Evolutionary conservation across 2,329 filamentous ascomycete genomes (phyloP).

Genomic region (Fusarium illudens): DNA sequence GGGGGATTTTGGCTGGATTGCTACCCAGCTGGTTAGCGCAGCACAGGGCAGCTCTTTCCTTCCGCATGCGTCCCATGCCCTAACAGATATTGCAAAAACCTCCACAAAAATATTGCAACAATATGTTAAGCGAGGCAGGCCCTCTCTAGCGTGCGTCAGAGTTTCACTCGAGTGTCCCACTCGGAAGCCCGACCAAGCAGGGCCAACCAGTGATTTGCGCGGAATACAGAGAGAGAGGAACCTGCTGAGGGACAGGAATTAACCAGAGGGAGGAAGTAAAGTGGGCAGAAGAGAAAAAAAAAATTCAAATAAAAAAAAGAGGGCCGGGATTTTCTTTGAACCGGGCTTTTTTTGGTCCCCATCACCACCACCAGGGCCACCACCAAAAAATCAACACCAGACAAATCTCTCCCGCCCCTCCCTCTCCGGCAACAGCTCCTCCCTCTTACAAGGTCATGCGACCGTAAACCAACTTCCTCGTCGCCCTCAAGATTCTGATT

Average conservation of each 20-base stretch:
- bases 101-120: constrained; percentile 34
- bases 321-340: constrained; percentile 34
- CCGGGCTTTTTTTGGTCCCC: constrained; percentile 5
- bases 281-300: not conserved
- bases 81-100: constrained; percentile 25
- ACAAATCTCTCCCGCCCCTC: constrained; percentile 28
- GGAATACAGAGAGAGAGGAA: constrained; percentile 1
- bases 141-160: constrained; percentile 34
- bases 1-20: not conserved
- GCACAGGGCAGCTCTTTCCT: constrained; percentile 3
- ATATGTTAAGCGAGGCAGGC: constrained; percentile 35
- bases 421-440: constrained; percentile 28
- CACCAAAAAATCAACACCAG: constrained; percentile 37
- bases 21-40: not conserved
- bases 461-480: constrained; percentile 47
- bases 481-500: constrained; percentile 47
- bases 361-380: constrained; percentile 24
- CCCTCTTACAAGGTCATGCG: constrained; percentile 50
- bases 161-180: constrained; percentile 30
- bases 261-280: not conserved
- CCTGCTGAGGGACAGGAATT: not conserved
- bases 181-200: constrained; percentile 8
- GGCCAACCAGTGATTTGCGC: constrained; percentile 6
- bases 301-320: not conserved
- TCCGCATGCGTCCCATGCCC: constrained; percentile 30